Conservation (phyloP, 1,139 yeast species). For the Lodderomyces pseudojiufengensis region DNA sequence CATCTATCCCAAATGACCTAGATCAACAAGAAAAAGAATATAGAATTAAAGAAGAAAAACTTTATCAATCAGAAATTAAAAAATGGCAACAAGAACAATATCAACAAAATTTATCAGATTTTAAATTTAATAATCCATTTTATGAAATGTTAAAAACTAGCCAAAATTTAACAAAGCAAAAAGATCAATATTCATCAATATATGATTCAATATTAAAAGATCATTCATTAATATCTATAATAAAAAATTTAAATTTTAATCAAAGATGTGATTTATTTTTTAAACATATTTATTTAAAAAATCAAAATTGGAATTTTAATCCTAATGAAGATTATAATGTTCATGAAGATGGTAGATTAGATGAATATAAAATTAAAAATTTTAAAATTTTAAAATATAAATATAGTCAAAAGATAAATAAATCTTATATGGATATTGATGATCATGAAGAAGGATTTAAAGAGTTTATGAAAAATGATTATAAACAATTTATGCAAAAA, state of each 20-base stretch:
- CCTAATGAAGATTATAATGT: conserved; percentile 22
- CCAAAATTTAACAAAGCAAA: conserved; percentile 8
- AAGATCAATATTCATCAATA: conserved; percentile 17
- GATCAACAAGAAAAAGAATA: conserved; percentile 1
- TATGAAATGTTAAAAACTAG: not conserved
- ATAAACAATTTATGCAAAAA: conserved; percentile 4
- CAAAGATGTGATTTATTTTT: conserved; percentile 32
- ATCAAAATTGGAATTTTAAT: conserved; percentile 26
- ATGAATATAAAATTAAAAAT: conserved; percentile 12
- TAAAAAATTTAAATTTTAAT: conserved; percentile 19
- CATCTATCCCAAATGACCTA: conserved; percentile 8
- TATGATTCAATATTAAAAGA: conserved; percentile 22
- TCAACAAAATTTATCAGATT: conserved; percentile 2
- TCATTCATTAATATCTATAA: conserved; percentile 21
- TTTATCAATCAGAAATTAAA: not conserved
- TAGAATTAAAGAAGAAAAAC: not conserved
- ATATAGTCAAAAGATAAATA: conserved; percentile 6
- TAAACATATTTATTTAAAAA: conserved; percentile 20
- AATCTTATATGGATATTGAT: conserved; percentile 10
- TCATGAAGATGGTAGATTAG: conserved; percentile 4
- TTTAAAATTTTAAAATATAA: not conserved
- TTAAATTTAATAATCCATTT: not conserved
- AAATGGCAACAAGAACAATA: conserved; percentile 1
- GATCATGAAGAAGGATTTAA: not conserved
- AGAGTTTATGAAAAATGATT: conserved; percentile 6